Percentiles rank a stretch among this genome's conserved stretches.
Conservation (phyloP, 805 yeast species). For the Priceomyces melissophilus region DNA sequence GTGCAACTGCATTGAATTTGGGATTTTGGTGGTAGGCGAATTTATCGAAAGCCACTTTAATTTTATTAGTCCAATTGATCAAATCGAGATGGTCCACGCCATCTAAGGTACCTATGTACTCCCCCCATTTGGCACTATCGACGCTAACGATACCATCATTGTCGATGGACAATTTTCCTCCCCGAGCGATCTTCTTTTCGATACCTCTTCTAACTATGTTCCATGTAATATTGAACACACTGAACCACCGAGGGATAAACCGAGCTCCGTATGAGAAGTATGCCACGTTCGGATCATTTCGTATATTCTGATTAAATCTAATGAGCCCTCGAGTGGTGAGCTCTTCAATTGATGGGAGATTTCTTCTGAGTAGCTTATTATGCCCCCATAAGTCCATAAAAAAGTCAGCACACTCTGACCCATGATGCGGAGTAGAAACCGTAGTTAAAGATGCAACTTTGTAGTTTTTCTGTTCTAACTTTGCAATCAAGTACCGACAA, state of each 20-base stretch:
- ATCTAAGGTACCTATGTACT: slow-evolving; percentile 71
- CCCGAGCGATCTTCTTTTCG: slow-evolving; percentile 1
- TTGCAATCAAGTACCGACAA: slow-evolving; percentile 68
- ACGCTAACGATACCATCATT: slow-evolving; percentile 89
- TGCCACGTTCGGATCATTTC: slow-evolving; percentile 57
- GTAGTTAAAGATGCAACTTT: slow-evolving; percentile 77
- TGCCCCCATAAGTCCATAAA: slow-evolving; percentile 36
- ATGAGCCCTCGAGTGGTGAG: slow-evolving; percentile 55
- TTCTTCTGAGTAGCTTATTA: slow-evolving; percentile 13
- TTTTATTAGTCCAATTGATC: slow-evolving; percentile 72
- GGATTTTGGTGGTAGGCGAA: slow-evolving; percentile 28
- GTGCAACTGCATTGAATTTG: slow-evolving; percentile 61
- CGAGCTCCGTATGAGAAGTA: slow-evolving; percentile 85
- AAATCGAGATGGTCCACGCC: slow-evolving; percentile 83
- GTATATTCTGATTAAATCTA: slow-evolving; percentile 50
- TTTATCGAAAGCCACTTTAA: slow-evolving; percentile 37
- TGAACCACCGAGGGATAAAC: slow-evolving; percentile 60
- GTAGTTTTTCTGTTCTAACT: slow-evolving; percentile 40
- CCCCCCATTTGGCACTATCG: slow-evolving; percentile 78
- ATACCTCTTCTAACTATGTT: slow-evolving; percentile 38
- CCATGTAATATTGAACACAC: slow-evolving; percentile 64
- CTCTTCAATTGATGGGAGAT: slow-evolving; percentile 46
- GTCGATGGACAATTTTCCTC: slow-evolving; percentile 21
- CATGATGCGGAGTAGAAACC: slow-evolving; percentile 83
- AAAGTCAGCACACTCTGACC: slow-evolving; percentile 79